Base-by-base conservation (phyloP, 441 rosid genomes). In the Breynia disticha region DNA sequence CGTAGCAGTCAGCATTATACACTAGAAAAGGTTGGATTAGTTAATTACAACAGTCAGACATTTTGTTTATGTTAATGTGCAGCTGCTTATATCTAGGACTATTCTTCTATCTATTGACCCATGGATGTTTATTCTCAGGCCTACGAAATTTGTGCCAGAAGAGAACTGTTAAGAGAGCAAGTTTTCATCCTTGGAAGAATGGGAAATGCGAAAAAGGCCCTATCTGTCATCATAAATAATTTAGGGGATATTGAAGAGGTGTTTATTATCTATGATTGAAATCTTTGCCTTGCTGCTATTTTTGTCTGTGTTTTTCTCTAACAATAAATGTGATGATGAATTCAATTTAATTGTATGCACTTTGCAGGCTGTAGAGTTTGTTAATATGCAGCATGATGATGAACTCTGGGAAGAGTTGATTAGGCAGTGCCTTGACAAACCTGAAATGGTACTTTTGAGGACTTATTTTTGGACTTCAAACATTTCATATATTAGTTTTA, bases 381-480 rank as follows among this genome's bases (percentile, higher is more conserved):
- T 94, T 32, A 83, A 75, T 35, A 72, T 82, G 91, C 97, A 94
- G 78, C 97, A 94, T 56, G 96, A 94, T 64, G 99, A 94, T 71
- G 97, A 85, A 32, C 90, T 94, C 54, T 94, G 97, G 99, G 96
- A 94, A 78, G 99, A 90, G 71, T 72, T 94, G 69, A 84, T 94
- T 66, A 83, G 78, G 69, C 97, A 90, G 68, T 94, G 99, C 71
- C 74, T 90, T 54, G 61, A 90, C 79, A 90, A 81, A 74, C 96
- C 97, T 46, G 97, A 94, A 81, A 94, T 90, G 99, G 99, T 88
- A 78, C 6, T 0, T 16, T 54, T 59, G 51, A 37, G 49, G 48
- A 52, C 54, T 28, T 16, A 44, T 14, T 54, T 14, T 19, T 7
- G 46, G 19, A 15, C 9, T 38, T 41, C 9, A 39, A 9, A 39